Percentiles rank a stretch among this genome's conserved stretches.
Conservation (phyloP, 139 green algal genomes). For the Chlamydomonas sp. region DNA sequence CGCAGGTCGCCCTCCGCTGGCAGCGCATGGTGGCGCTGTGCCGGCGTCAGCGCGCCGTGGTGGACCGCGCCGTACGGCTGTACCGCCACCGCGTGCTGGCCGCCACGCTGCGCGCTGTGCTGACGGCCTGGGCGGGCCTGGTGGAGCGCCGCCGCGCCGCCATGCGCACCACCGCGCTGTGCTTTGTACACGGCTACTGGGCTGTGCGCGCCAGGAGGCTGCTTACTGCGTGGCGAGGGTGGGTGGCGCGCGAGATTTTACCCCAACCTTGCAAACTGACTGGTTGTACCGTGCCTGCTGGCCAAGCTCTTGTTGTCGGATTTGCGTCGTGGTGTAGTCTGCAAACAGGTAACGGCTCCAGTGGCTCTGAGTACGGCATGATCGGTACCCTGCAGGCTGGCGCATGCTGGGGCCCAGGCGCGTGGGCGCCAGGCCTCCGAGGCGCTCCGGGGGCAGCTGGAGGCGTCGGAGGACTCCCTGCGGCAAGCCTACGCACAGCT, state of each 20-base stretch:
- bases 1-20: constrained; percentile 32
- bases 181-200: constrained; percentile 29
- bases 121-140: constrained; percentile 18
- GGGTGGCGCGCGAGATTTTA: background rate
- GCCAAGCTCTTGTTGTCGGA: background rate
- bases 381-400: background rate
- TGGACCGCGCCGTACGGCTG: constrained; percentile 51
- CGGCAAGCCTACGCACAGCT: background rate
- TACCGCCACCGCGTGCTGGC: constrained; percentile 48
- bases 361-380: background rate
- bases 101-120: constrained; percentile 24
- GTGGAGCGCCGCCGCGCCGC: constrained; percentile 6
- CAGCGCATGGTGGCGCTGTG: constrained; percentile 23
- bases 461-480: background rate
- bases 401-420: background rate
- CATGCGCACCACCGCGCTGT: constrained; percentile 4
- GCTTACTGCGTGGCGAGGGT: constrained; percentile 30
- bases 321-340: background rate
- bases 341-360: background rate
- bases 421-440: background rate
- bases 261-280: background rate
- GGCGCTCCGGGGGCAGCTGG: background rate
- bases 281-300: background rate
- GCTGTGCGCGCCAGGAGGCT: background rate
- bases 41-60: constrained; percentile 35